Base-by-base conservation (phyloP, 2,329 filamentous ascomycete genomes). In the Penicillium nordicum region DNA sequence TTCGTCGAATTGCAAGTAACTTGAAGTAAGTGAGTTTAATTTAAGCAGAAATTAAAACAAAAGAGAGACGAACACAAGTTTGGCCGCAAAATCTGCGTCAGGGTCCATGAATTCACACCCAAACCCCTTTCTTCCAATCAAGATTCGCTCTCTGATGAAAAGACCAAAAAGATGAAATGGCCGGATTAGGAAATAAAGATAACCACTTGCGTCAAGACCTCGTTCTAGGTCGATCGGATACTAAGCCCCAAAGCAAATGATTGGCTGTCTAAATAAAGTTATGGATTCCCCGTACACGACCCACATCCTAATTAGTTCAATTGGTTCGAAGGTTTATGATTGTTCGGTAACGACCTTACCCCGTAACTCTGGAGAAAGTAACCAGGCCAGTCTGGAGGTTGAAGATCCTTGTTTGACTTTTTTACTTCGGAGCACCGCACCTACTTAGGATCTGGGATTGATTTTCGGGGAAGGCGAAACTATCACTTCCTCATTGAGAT, bases 171-270 rank as follows among this genome's bases (percentile, higher is more conserved):
- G 3, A 2, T 3, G 3, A 11, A 25, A 30, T 14, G 27, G 25
- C 61, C 50, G 59, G 29, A 62, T 58, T 38, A 36, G 57, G 51
- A 34, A 57, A 27, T 2, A 1, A 8, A 3, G 14, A 34, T 8
- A n/a, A 25, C 36, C 57, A 53, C 49, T 58, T 55, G 59, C 61
- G 61, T 63, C 61, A 63, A 45, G 61, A 63, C 57, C 21, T 51
- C 16, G 25, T 12, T 38, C 23, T 40, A 12, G 34, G 10, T n/a
- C 21, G 14, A 25, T 18, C 14, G 8, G 29, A 18, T 34, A 34
- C 9, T 23, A 1, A 16, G 8, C 11, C 6, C 30, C 0, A 0
- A 10, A 5, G 2, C 5, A 16, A 3, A 1, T 44, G 45, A 55
- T 50, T 50, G 45, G 52, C n/a, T 55, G 36, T 2, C 8, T 1